A percentile compares a stretch with the other conserved stretches of the same genome.
These are phyloP conservation scores for Vachellia pachyceras DNA, from an alignment of 306 rosid species.

Conservation along the genomic window DNA sequence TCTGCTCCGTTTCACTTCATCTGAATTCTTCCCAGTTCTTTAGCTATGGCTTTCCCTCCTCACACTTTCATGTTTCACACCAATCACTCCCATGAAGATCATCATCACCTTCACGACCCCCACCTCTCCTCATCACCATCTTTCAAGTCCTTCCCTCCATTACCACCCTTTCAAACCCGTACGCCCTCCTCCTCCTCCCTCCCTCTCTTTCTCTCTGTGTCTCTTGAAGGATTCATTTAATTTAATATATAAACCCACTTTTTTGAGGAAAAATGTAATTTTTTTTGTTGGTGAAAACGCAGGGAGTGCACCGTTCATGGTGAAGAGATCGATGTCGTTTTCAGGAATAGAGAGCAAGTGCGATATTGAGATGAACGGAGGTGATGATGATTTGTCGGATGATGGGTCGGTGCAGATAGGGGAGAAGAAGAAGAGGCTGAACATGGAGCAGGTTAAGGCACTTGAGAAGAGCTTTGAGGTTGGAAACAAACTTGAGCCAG, in stretches of 20 bases:
- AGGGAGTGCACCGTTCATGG: slow-evolving; percentile 66
- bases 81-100: slow-evolving; percentile 63
- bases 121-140: slow-evolving; percentile 46
- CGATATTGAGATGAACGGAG: slow-evolving; percentile 50
- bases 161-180: slow-evolving; percentile 71
- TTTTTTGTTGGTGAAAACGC: slow-evolving; percentile 12
- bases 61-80: slow-evolving; percentile 80
- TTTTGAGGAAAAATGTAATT: not conserved
- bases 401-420: slow-evolving; percentile 78
- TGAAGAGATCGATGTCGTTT: slow-evolving; percentile 91
- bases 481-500: slow-evolving; percentile 95
- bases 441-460: slow-evolving; percentile 82
- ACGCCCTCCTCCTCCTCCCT: not conserved
- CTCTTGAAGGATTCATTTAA: not conserved
- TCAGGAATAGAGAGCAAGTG: slow-evolving; percentile 68
- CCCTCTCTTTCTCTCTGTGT: not conserved
- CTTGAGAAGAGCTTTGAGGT: slow-evolving; percentile 93
- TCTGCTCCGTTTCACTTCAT: not conserved
- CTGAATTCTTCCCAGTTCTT: not conserved
- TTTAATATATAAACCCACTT: not conserved
- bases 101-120: slow-evolving; percentile 49
- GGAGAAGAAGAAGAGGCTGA: slow-evolving; percentile 92
- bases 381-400: slow-evolving; percentile 82
- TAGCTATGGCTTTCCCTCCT: slow-evolving; percentile 69
- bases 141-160: slow-evolving; percentile 51